Percentiles rank a stretch among this genome's conserved stretches.
Evolutionary conservation across 2,329 filamentous ascomycete genomes (phyloP).

Genomic region (Aureobasidium pullulans): DNA sequence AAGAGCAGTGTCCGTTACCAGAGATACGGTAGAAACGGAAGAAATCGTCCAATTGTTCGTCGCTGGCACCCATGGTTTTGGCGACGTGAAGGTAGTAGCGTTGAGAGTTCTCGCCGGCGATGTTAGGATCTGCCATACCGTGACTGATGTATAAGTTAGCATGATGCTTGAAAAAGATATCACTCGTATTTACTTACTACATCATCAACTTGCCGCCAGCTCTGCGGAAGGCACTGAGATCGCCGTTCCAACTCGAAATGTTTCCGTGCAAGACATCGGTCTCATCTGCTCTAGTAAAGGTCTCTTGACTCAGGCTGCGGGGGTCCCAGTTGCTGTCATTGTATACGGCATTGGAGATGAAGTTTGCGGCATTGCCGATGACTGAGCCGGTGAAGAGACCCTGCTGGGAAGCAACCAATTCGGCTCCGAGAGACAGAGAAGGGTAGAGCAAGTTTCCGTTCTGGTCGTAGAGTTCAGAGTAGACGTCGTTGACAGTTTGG

Average conservation of each 20-base stretch:
- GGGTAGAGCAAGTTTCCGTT: conserved; percentile 44
- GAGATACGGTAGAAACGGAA: conserved; percentile 46
- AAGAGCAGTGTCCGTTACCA: conserved; percentile 47
- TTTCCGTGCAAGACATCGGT: conserved; percentile 32
- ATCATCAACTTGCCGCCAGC: conserved; percentile 39
- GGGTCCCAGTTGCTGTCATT: conserved; percentile 39
- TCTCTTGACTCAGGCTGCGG: conserved; percentile 29
- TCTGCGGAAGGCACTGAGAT: conserved; percentile 32
- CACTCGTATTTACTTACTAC: conserved; percentile 15
- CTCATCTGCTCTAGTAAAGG: conserved; percentile 35
- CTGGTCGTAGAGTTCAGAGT: conserved; percentile 34
- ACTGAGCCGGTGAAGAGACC: conserved; percentile 34
- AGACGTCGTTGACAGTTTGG: conserved; percentile 37
- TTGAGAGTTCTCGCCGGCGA: conserved; percentile 38
- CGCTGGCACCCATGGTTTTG: conserved; percentile 26
- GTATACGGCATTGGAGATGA: conserved; percentile 45
- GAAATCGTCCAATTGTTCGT: conserved; percentile 31
- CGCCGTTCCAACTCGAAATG: conserved; percentile 33
- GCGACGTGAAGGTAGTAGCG: conserved; percentile 44
- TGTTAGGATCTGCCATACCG: conserved; percentile 38
- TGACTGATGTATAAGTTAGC: conserved; percentile 14
- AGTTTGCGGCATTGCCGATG: conserved; percentile 40
- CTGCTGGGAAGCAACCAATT: conserved; percentile 23
- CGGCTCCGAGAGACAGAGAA: conserved; percentile 43
- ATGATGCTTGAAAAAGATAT: too few species aligned